A percentile compares a stretch with the other conserved stretches of the same genome.
These are phyloP conservation scores for Ramaria rubella DNA, from an alignment of 768 basidiomycete genomes.

Conservation along the genomic window DNA sequence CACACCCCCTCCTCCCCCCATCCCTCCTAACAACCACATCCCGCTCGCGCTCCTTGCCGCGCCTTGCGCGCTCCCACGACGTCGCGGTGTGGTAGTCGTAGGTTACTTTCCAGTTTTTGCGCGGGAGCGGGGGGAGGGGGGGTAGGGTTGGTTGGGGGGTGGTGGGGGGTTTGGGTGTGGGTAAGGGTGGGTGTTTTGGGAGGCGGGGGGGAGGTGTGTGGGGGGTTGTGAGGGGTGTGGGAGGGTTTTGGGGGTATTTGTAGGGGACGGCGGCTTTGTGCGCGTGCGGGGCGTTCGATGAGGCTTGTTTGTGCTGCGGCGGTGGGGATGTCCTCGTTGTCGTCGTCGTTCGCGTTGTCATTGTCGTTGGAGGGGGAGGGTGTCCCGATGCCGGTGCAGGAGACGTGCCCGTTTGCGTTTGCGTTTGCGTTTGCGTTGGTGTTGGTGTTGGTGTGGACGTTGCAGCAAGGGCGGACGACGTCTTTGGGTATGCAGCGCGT, in stretches of 20 bases:
- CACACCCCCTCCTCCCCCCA: slow-evolving; percentile 1
- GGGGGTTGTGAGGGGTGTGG: slow-evolving; percentile 1
- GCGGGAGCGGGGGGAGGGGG: slow-evolving; percentile 17
- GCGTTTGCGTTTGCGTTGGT: neutral
- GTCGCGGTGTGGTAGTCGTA: slow-evolving; percentile 41
- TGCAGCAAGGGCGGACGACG: neutral
- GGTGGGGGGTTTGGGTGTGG: slow-evolving; percentile 12
- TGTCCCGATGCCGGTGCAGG: slow-evolving; percentile 7
- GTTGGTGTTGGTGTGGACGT: neutral
- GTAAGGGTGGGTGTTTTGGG: neutral
- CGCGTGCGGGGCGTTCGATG: neutral
- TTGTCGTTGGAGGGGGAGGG: slow-evolving; percentile 15
- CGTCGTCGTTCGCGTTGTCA: slow-evolving; percentile 3
- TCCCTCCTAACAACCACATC: slow-evolving; percentile 5
- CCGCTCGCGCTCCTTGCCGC: slow-evolving; percentile 36
- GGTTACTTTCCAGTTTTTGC: slow-evolving; percentile 12
- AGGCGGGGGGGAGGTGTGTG: slow-evolving; percentile 13
- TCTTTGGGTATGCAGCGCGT: neutral
- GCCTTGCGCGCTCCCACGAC: slow-evolving; percentile 47
- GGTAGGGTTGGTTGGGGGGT: slow-evolving; percentile 12
- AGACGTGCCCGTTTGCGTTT: neutral
- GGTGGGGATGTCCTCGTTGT: neutral
- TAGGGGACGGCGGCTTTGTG: neutral
- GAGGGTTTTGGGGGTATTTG: neutral
- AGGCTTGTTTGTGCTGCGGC: neutral